Evolutionary conservation across 1,139 yeast genomes (phyloP), one percentile per base, ranked within the genome.

Genomic region (Kodamaea derodonti): DNA sequence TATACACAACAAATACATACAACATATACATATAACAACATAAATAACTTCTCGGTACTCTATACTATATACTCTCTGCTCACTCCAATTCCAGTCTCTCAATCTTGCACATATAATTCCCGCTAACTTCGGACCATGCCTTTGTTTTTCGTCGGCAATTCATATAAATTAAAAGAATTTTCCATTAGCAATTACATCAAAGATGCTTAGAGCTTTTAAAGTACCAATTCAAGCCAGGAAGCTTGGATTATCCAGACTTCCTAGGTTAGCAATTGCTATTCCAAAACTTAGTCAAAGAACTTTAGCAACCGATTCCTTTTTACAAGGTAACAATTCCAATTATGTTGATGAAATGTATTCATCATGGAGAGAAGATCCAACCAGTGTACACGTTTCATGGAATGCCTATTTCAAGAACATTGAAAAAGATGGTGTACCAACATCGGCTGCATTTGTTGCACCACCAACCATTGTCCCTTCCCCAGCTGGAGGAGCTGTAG

Each of bases 311-410:
- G 97, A 90, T 62, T 74, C 80, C 32, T 92, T 92, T 62, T 67
- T 90, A 51, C 87, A 84, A 51, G 79, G 95, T 37, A 80, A 81
- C 58, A 86, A 86, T 62, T 95, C 96, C 47, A 81, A 80, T 54
- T 92, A 92, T 65, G 84, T 94, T 51, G 99, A 92, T 61, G 97
- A 92, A 65, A 92, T 92, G 99, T 94, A 88, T 62, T 78, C 80
- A 46, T 92, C 95, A 33, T 92, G 97, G 97, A 76, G 79, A 55
- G 61, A 80, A 47, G 97, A 94, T 58, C 98, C 98, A 20, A 47
- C 72, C 34, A 79, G 92, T 36, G 99, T 92, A 31, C 99, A 92
- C 60, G 81, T 82, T 30, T 90, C 97, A 18, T 92, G 99, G 99
- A 84, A 87, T 57, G 80, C 97, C 20, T 92, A 94, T 67, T 92